Conservation (phyloP, 345 rosid species). For the Salix koriyanagi region DNA sequence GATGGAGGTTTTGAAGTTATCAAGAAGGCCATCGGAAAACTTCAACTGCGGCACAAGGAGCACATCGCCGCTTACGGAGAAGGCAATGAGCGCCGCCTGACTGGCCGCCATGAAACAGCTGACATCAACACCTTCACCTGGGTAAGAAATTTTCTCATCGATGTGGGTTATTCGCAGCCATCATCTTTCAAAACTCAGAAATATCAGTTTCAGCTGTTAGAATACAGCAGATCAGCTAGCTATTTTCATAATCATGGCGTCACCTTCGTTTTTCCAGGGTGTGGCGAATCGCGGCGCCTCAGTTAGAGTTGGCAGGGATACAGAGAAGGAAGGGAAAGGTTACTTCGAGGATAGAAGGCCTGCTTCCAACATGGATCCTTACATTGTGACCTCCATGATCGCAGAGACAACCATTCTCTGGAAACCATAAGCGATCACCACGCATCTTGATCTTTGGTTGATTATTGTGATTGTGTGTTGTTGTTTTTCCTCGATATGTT, state of each 20-base stretch:
- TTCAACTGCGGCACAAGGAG: conserved; percentile 10
- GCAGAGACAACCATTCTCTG: conserved; percentile 17
- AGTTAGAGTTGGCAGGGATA: conserved; percentile 16
- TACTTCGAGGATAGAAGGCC: conserved; percentile 24
- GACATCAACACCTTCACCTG: conserved; percentile 22
- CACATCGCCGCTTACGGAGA: conserved; percentile 23
- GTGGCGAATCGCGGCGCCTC: conserved; percentile 23
- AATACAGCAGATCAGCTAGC: too few relatives aligned
- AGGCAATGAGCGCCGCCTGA: conserved; percentile 23
- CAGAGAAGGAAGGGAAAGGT: conserved; percentile 16
- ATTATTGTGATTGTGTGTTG: not conserved
- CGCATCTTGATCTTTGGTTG: not conserved
- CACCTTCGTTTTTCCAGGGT: not conserved
- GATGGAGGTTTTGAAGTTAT: conserved; percentile 14
- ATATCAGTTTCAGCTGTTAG: too few relatives aligned
- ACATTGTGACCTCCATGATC: conserved; percentile 15
- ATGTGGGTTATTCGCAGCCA: not conserved
- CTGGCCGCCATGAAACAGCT: conserved; percentile 24
- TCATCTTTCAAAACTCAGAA: not conserved
- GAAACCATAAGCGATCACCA: not conserved
- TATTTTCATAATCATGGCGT: not conserved
- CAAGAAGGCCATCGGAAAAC: conserved; percentile 23
- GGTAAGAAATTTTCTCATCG: not conserved
- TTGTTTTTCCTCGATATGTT: not conserved
- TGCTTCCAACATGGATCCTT: conserved; percentile 21